Evolutionary conservation across 805 yeast species (phyloP), one percentile per base, ranked within the genome.

Genomic region (Vanderwaltozyma yarrowii): DNA sequence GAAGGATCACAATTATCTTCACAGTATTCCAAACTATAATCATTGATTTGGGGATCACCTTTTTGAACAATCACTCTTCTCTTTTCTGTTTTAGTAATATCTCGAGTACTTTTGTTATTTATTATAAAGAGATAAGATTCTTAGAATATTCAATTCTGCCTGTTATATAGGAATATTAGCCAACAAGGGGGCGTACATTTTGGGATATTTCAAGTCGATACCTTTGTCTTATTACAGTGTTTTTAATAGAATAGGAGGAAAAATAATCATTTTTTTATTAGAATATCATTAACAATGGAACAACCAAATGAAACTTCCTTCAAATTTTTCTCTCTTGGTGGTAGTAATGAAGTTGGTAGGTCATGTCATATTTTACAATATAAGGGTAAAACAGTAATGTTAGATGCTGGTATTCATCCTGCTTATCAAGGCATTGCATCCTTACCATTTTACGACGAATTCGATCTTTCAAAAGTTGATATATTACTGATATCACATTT

Each of bases 361-460:
- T 85, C 96, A 25, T 89, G 97, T 55, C 98, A 92, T 55, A 78
- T 92, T 32, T 67, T 92, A 24, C 88, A 83, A 48, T 92, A 81
- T 62, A 87, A 86, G 56, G 96, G 95, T 41, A 89, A 92, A 54
- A 88, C 89, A 5, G 80, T 92, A 35, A 92, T 92, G 98, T 43
- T 92, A 36, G 99, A 92, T 62, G 96, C 98, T 1, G 99, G 99
- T 37, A 86, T 92, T 23, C 99, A 92, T 62, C 99, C 99, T 1
- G 98, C 95, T 0, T 76, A 78, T 44, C 71, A 81, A 24, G 98
- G 99, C 3, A 69, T 87, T 46, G 80, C 89, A 21, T 85, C 96
- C 3, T 65, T 92, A 39, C 99, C 99, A 1, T 92, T 84, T 58
- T 92, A 85, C 60, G 99, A 92, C 60, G 96, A 88, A 54, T 92